Evolutionary conservation across 2,329 filamentous ascomycete species (phyloP), one percentile per base, ranked within the genome.

Genomic region (Penicillium paneum): DNA sequence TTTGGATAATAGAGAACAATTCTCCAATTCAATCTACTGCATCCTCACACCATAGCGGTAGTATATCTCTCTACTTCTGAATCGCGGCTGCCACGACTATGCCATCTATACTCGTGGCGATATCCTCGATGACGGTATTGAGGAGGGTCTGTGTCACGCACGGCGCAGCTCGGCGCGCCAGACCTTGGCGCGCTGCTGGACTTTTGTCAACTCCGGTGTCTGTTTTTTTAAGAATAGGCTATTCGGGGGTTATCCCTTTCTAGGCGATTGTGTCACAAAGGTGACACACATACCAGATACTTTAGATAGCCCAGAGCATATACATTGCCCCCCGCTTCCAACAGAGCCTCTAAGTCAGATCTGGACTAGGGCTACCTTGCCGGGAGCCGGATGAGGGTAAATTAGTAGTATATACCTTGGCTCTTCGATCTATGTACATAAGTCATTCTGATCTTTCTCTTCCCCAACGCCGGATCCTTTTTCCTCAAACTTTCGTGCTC

Each of bases 81-180:
- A 84, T 76, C 0, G 85, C 87, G 0, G 87, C 87, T 0, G 86
- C 86, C 0, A 86, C 86, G 41, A 96, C 84, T 51, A 96, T 75
- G 0, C 91, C 91, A 67, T 96, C 90, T 55, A 96, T 74, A 13
- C 87, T 91, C 83, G 56, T 81, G 74, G 84, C 89, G 60, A 96
- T 94, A 11, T 76, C 78, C 59, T 81, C 78, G 44, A 95, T 79
- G 49, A 89, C 81, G 36, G 76, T 77, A 69, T 92, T 87, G 41
- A 96, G 79, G 32, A 78, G 72, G 72, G 3, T 79, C 76, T 17
- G 87, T 84, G 67, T 93, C 85, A 21, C 89, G 84, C 17, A 96
- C 90, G 68, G 96, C 91, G 79, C 38, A 94, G 73, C 42, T 81
- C 82, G 1, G 85, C 86, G 60, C 80, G 1, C 13, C 5, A 34